Evolutionary conservation across 805 yeast genomes (phyloP).

Genomic region (Wickerhamiella lipophila): DNA sequence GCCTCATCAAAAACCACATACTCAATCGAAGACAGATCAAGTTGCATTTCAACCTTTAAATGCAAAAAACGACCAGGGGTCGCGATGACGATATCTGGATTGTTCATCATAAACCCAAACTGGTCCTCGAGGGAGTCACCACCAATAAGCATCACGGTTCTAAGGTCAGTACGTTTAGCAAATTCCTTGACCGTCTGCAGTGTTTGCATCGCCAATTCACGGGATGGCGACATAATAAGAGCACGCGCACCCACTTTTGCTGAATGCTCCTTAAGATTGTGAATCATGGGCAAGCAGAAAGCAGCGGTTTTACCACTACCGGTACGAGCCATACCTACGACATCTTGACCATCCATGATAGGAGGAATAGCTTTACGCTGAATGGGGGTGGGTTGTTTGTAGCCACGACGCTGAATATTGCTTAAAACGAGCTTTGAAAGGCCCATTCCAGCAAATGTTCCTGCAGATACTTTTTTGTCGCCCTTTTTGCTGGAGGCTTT

Average conservation of each 20-base stretch:
- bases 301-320: conserved; percentile 99
- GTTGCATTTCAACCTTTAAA: conserved; percentile 86
- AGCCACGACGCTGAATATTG: conserved; percentile 75
- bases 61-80: conserved; percentile 97
- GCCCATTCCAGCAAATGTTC: conserved; percentile 85
- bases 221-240: conserved; percentile 78
- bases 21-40: conserved; percentile 72
- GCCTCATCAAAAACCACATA: conserved; percentile 95
- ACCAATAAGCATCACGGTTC: conserved; percentile 76
- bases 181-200: conserved; percentile 80
- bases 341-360: conserved; percentile 76
- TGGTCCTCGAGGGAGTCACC: conserved; percentile 99
- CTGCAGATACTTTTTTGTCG: conserved; percentile 30
- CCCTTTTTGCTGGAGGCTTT: conserved; percentile 14
- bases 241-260: conserved; percentile 86
- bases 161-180: conserved; percentile 66
- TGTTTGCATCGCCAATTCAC: conserved; percentile 94
- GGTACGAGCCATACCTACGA: conserved; percentile 98
- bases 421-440: conserved; percentile 55
- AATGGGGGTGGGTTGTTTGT: conserved; percentile 91
- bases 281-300: conserved; percentile 79
- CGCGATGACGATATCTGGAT: conserved; percentile 90
- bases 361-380: conserved; percentile 92
- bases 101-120: conserved; percentile 79
- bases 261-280: conserved; percentile 66